Evolutionary conservation across 176 grass and related monocot genomes (phyloP).

Genomic region (Carex myosuroides): DNA sequence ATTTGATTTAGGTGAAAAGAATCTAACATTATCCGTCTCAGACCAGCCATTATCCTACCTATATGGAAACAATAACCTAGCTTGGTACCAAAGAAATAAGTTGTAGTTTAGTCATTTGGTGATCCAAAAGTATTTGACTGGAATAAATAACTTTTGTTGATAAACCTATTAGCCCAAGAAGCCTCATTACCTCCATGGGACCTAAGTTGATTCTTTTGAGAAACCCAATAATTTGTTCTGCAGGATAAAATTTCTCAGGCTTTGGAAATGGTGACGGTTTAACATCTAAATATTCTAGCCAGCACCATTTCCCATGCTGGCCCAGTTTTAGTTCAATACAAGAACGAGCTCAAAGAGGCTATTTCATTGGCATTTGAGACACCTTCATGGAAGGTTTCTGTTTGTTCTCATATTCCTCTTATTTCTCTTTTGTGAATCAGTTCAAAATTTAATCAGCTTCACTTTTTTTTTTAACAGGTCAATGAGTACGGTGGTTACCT

Average conservation of each 20-base stretch:
- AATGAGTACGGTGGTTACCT: conserved; percentile 84
- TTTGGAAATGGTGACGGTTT: conserved; percentile 71
- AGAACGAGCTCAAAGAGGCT: conserved; percentile 60
- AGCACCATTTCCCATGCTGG: conserved; percentile 71
- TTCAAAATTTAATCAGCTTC: conserved; percentile 2
- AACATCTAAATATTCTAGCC: conserved; percentile 79
- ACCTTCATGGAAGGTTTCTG: conserved; percentile 84
- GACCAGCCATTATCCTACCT: background rate
- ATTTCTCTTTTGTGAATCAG: background rate
- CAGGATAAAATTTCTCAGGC: conserved; percentile 81
- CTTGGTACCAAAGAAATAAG: conserved; percentile 2
- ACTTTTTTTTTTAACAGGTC: conserved; percentile 34
- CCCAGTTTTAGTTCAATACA: conserved; percentile 44
- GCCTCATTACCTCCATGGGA: background rate
- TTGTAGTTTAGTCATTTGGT: background rate
- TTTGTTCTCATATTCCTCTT: background rate
- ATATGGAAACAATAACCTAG: background rate
- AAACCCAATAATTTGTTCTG: conserved; percentile 7
- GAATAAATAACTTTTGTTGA: background rate
- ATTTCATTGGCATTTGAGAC: conserved; percentile 70
- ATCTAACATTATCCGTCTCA: background rate
- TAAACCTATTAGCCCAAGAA: background rate
- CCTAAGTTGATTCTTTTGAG: background rate
- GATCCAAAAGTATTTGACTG: background rate
- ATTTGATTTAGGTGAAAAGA: background rate